Conservation (phyloP, 1,284 basidiomycete species). For the Crucibulum cyathiforme region DNA sequence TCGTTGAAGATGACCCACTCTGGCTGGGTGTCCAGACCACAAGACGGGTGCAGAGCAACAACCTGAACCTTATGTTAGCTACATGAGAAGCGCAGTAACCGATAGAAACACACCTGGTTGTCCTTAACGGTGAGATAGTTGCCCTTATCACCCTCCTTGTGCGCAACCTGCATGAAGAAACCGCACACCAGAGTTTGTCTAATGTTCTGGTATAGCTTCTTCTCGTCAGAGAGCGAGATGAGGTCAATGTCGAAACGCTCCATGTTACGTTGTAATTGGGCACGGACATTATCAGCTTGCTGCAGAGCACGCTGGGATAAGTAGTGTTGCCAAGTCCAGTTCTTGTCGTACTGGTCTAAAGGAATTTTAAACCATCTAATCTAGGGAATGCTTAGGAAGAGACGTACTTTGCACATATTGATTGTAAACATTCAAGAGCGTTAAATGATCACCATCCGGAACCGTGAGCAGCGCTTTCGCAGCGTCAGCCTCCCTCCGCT, state of each 20-base stretch:
- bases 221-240: conserved; percentile 80
- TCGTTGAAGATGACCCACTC: conserved; percentile 99
- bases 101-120: conserved; percentile 68
- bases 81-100: not conserved
- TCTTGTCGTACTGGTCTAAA: conserved; percentile 75
- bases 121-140: conserved; percentile 92
- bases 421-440: conserved; percentile 95
- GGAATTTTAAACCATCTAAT: not conserved
- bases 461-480: conserved; percentile 91
- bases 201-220: conserved; percentile 82
- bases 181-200: conserved; percentile 89
- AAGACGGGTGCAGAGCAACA: conserved; percentile 93
- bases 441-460: conserved; percentile 96
- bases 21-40: conserved; percentile 90
- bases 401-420: conserved; percentile 83
- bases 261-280: conserved; percentile 92
- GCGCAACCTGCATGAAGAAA: conserved; percentile 99
- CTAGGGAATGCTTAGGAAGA: not conserved
- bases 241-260: conserved; percentile 89
- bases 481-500: conserved; percentile 88
- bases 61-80: conserved; percentile 50
- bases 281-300: conserved; percentile 96
- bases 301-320: conserved; percentile 84
- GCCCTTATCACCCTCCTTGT: conserved; percentile 93
- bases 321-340: conserved; percentile 96